A percentile compares a stretch with the other conserved stretches of the same genome.
These are phyloP conservation scores for Agastache rugosa DNA, from an alignment of 257 asterid genomes.

Conservation along the genomic window DNA sequence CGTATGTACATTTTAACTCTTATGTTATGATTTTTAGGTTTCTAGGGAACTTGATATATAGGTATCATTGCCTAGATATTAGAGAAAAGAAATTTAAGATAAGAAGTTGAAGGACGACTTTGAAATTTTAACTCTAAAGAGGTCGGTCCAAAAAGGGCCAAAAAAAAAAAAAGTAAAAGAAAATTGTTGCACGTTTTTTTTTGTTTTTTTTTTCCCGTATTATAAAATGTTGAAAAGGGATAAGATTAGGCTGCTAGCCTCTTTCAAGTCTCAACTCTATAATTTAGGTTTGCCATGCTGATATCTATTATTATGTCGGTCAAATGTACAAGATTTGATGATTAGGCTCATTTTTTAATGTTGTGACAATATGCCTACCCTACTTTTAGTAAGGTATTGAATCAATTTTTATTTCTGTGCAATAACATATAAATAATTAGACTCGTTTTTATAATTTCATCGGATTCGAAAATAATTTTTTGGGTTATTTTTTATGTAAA, in stretches of 20 bases:
- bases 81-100: not conserved
- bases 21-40: not conserved
- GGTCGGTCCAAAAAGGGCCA: no score
- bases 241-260: not conserved
- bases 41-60: not conserved
- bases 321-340: no score
- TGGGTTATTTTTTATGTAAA: no score
- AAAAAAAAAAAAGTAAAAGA: not conserved
- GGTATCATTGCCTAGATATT: not conserved
- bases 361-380: no score
- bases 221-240: not conserved
- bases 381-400: no score
- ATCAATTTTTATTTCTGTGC: no score
- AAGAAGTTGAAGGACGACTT: not conserved
- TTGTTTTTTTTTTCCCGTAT: not conserved
- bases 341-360: no score
- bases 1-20: no score
- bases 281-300: not conserved
- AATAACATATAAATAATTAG: no score
- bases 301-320: no score
- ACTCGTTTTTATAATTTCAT: no score
- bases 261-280: not conserved
- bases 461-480: no score
- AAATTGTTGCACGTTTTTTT: not conserved
- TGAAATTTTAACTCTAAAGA: not conserved